phyloP scores from a whole-genome alignment of 2,329 filamentous ascomycete species.

The Cladophialophora bantiana region DNA sequence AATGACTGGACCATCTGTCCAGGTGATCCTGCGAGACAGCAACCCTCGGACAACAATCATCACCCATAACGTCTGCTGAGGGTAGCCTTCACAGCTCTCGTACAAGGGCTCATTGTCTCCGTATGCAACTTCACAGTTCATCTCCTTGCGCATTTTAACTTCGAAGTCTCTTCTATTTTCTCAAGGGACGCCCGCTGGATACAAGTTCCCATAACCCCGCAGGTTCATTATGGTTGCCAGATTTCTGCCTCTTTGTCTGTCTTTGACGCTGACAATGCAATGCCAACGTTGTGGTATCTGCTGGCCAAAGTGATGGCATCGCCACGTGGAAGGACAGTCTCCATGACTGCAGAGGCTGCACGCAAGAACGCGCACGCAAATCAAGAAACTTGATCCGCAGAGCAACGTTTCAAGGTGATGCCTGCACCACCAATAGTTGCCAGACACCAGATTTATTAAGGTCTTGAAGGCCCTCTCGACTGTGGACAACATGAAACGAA shows the following conservation, averaged over 20 bases:
- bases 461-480: not conserved
- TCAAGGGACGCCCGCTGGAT: not conserved
- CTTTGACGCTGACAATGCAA: not conserved
- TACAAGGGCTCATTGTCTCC: not conserved
- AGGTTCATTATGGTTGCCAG: not conserved
- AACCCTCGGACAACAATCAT: not conserved
- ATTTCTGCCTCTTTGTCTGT: not conserved
- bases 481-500: conserved; percentile 5
- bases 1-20: not conserved
- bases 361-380: not conserved
- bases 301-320: not conserved
- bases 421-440: not conserved
- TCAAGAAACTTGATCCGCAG: not conserved
- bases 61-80: not conserved
- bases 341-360: not conserved
- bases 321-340: not conserved
- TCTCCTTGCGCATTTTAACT: not conserved
- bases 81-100: not conserved
- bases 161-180: not conserved
- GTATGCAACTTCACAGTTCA: not conserved
- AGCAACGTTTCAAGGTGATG: not conserved
- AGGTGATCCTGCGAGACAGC: not conserved
- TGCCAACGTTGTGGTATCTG: not conserved
- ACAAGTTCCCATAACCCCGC: not conserved
- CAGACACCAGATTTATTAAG: not conserved